phyloP scores from a whole-genome alignment of 1,284 basidiomycete genomes.

The Leccinum angustisporum region DNA sequence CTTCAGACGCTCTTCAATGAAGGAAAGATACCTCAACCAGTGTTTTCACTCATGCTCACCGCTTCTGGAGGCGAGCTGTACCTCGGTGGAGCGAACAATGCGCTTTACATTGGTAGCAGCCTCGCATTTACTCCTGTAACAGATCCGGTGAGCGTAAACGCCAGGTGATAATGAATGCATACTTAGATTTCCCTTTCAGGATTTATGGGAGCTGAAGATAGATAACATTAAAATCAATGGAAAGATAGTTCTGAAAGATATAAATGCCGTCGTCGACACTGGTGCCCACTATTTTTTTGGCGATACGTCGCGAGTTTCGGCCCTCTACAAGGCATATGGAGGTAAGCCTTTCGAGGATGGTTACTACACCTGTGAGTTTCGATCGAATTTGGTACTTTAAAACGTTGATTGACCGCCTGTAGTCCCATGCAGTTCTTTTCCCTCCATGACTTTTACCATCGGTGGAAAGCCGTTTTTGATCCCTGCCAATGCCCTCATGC shows the following conservation, averaged over 20 bases:
- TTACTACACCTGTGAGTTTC: not conserved
- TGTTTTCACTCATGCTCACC: not conserved
- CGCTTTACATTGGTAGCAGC: not conserved
- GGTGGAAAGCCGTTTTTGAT: not conserved
- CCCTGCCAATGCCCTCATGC: not conserved
- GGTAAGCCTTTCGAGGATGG: not conserved
- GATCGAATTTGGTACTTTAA: not conserved
- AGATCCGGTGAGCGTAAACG: not conserved
- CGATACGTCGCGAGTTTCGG: not conserved
- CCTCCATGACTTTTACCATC: not conserved
- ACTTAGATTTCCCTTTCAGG: not conserved
- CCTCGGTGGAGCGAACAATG: not conserved
- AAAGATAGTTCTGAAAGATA: not conserved
- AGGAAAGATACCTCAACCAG: not conserved
- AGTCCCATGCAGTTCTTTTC: not conserved
- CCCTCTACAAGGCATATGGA: not conserved
- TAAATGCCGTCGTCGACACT: not conserved
- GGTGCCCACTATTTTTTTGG: not conserved
- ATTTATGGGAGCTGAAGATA: not conserved
- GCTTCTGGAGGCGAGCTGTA: not conserved
- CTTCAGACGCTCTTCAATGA: not conserved
- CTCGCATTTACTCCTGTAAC: not conserved
- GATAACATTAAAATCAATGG: not conserved
- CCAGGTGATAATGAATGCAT: not conserved
- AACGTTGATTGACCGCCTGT: not conserved